Base-by-base conservation (phyloP, 805 yeast genomes). In the Teunomyces stri region DNA sequence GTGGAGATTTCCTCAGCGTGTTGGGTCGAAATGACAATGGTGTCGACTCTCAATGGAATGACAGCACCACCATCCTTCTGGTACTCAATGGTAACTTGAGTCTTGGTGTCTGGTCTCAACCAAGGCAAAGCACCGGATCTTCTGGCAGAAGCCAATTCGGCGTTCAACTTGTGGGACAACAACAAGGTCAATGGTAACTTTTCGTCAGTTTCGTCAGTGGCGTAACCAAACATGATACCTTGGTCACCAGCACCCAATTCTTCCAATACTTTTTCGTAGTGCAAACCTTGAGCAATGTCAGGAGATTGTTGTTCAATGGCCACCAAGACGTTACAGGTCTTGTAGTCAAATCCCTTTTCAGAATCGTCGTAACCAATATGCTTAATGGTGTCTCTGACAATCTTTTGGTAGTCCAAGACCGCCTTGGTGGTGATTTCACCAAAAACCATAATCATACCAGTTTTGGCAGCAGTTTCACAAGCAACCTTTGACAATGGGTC, bases 151-250 rank as follows among this genome's bases (percentile, higher is more conserved):
- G 99, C 97, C 76, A 94, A 82, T 51, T 95, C 97, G 71, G 88
- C 87, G 81, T 94, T 94, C 71, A 94, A 84, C 78, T 89, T 89
- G 81, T 94, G 99, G 51, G 98, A 85, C 68, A 94, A 82, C 61
- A 94, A 75, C 55, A 94, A 82, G 61, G 99, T 94, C 76, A 94
- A 83, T 64, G 99, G 99, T 64, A 94, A 80, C 71, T 87, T 85
- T 80, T 94, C 98, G 69, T 92, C 96, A 62, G 99, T 91, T 81
- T 94, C 99, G 66, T 94, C 97, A 54, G 98, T 85, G 62, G 99
- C 99, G 75, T 94, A 94, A 75, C 99, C 99, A 70, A 94, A 94
- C 99, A 94, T 94, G 72, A 94, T 94, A 86, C 99, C 99, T 78
- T 94, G 99, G 79, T 94, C 99, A 85, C 99, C 99, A 57, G 99